Percentiles rank a stretch among this genome's conserved stretches.
These are phyloP conservation scores for Arthrobotrys sphaeroides DNA, from an alignment of 2,329 filamentous ascomycete species.

Conservation along the genomic window DNA sequence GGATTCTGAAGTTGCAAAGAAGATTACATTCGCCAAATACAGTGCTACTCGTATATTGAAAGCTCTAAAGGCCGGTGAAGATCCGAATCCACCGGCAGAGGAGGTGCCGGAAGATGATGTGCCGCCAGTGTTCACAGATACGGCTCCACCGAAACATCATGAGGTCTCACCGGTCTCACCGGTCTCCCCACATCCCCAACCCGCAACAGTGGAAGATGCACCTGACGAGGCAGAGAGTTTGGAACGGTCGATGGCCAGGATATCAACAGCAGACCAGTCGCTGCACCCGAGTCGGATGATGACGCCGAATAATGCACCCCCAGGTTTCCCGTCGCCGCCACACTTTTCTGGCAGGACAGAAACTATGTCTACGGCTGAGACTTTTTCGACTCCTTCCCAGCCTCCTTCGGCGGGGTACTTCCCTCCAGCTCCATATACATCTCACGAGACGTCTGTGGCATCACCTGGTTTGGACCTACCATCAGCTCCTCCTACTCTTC, in stretches of 20 bases:
- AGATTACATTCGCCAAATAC: constrained; percentile 97
- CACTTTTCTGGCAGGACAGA: constrained; percentile 39
- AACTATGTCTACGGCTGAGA: constrained; percentile 60
- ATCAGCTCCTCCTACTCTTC: constrained; percentile 56
- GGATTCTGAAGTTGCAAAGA: constrained; percentile 66
- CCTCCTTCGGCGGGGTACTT: constrained; percentile 54
- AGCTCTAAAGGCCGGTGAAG: constrained; percentile 86
- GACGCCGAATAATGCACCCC: constrained; percentile 55
- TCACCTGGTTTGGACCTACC: constrained; percentile 52
- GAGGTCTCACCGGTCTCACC: constrained; percentile 47
- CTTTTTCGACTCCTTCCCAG: constrained; percentile 61
- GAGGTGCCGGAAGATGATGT: constrained; percentile 62
- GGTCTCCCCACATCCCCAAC: constrained; percentile 54
- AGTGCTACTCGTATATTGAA: constrained; percentile 90
- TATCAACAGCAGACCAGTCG: constrained; percentile 66
- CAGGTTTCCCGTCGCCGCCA: constrained; percentile 59
- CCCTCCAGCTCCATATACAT: constrained; percentile 53
- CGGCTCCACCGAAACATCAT: constrained; percentile 62
- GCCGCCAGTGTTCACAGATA: constrained; percentile 66
- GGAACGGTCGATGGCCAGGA: constrained; percentile 62
- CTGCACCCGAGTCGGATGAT: constrained; percentile 62
- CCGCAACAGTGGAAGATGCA: constrained; percentile 67
- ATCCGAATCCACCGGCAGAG: constrained; percentile 76
- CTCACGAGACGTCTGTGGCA: constrained; percentile 57
- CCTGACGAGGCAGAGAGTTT: constrained; percentile 63